These are phyloP conservation scores for Komagataella pastoris DNA, from an alignment of 805 yeast species.

Conservation along the genomic window DNA sequence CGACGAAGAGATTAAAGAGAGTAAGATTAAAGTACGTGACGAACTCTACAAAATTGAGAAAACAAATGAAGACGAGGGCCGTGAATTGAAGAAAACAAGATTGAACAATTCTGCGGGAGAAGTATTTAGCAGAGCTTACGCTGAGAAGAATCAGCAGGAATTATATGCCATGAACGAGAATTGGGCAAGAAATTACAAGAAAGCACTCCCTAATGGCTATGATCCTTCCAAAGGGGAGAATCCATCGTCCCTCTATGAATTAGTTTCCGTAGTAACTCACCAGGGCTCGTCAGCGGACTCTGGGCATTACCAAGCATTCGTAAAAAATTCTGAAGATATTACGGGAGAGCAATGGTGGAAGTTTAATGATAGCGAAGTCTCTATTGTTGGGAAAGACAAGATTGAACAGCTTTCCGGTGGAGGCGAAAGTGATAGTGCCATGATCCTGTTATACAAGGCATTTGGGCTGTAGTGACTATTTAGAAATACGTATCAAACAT, in stretches of 20 bases:
- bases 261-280: constrained; percentile 78
- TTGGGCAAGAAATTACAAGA: constrained; percentile 30
- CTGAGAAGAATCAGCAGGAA: constrained; percentile 39
- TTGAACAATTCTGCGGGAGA: constrained; percentile 11
- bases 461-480: constrained; percentile 39
- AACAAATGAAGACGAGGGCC: constrained; percentile 53
- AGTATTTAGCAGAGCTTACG: constrained; percentile 34
- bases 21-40: constrained; percentile 64
- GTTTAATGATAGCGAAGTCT: constrained; percentile 87
- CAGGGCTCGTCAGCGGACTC: constrained; percentile 93
- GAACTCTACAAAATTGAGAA: constrained; percentile 65
- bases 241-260: constrained; percentile 78
- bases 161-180: constrained; percentile 31
- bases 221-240: constrained; percentile 55
- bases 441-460: constrained; percentile 76
- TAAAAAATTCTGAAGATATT: constrained; percentile 51
- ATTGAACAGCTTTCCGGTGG: constrained; percentile 90
- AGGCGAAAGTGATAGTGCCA: constrained; percentile 94
- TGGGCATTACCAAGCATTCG: constrained; percentile 92
- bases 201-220: constrained; percentile 32
- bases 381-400: constrained; percentile 63
- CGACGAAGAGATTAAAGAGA: constrained; percentile 59
- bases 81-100: constrained; percentile 59
- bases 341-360: constrained; percentile 81
- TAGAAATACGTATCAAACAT: constrained; percentile 17